phyloP scores from a whole-genome alignment of 768 basidiomycete species.

The Panaeolus cyanescens region DNA sequence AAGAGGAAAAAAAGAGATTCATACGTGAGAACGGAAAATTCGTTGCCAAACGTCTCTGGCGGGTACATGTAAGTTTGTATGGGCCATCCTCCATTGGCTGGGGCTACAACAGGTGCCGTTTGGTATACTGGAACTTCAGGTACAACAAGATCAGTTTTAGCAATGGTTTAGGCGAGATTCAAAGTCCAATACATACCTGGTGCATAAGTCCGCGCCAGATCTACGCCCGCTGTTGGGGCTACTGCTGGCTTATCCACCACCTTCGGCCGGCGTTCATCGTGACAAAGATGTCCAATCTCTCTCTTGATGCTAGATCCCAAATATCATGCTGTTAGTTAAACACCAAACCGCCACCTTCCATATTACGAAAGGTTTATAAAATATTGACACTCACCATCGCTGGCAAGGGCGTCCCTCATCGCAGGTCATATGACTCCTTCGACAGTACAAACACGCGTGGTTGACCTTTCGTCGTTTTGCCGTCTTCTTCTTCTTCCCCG shows the following conservation, averaged over 20 bases:
- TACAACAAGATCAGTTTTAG: neutral
- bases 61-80: conserved; percentile 62
- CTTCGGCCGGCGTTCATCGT: conserved; percentile 77
- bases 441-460: conserved; percentile 92
- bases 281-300: conserved; percentile 93
- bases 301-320: conserved; percentile 75
- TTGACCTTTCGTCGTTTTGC: conserved; percentile 83
- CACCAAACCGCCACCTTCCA: neutral
- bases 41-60: conserved; percentile 75
- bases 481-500: conserved; percentile 49
- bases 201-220: conserved; percentile 43
- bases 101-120: conserved; percentile 32
- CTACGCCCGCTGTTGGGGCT: conserved; percentile 25
- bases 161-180: neutral
- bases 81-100: conserved; percentile 57
- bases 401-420: conserved; percentile 90
- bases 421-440: conserved; percentile 91
- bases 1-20: conserved; percentile 21
- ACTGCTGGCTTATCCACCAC: conserved; percentile 44
- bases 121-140: conserved; percentile 40
- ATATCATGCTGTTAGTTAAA: neutral
- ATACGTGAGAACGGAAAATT: conserved; percentile 81
- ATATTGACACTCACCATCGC: conserved; percentile 68
- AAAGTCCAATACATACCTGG: conserved; percentile 38
- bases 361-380: conserved; percentile 2